These are phyloP conservation scores for Beta vulgaris DNA, from an alignment of 148 eudicot species.

Conservation along the genomic window DNA sequence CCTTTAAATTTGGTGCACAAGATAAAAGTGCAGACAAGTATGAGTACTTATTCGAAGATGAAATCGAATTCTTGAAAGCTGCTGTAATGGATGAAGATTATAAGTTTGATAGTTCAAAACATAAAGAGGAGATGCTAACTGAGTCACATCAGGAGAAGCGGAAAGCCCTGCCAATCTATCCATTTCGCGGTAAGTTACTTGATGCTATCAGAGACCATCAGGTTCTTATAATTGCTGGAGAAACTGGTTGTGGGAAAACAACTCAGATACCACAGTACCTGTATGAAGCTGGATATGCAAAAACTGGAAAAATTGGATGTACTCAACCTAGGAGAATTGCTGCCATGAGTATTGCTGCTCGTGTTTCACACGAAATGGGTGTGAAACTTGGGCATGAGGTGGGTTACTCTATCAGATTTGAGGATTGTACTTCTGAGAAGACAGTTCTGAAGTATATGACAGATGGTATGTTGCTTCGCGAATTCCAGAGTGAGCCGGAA, in stretches of 20 bases:
- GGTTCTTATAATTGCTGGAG: conserved; percentile 58
- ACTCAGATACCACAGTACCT: conserved; percentile 70
- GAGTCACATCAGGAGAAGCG: background rate
- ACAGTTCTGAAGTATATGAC: conserved; percentile 65
- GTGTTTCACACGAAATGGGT: conserved; percentile 75
- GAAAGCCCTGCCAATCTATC: conserved; percentile 15
- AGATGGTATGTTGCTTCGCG: conserved; percentile 61
- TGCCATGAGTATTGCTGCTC: conserved; percentile 77
- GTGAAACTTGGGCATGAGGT: conserved; percentile 75
- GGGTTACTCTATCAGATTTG: conserved; percentile 65
- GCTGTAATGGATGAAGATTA: background rate
- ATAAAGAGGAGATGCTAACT: too few relatives aligned
- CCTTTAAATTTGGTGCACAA: conserved; percentile 10
- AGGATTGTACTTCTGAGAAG: conserved; percentile 62
- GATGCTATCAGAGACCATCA: conserved; percentile 23
- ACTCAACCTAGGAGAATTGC: conserved; percentile 86
- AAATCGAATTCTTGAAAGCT: background rate
- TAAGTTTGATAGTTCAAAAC: too few relatives aligned
- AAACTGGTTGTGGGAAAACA: conserved; percentile 68
- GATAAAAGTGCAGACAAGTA: background rate
- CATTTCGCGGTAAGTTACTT: conserved; percentile 6
- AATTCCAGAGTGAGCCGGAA: conserved; percentile 57
- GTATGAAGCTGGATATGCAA: conserved; percentile 47
- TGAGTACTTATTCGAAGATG: conserved; percentile 8
- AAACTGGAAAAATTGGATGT: conserved; percentile 51